Conservation (phyloP, 345 rosid genomes). For the Moricandia moricandioides region DNA sequence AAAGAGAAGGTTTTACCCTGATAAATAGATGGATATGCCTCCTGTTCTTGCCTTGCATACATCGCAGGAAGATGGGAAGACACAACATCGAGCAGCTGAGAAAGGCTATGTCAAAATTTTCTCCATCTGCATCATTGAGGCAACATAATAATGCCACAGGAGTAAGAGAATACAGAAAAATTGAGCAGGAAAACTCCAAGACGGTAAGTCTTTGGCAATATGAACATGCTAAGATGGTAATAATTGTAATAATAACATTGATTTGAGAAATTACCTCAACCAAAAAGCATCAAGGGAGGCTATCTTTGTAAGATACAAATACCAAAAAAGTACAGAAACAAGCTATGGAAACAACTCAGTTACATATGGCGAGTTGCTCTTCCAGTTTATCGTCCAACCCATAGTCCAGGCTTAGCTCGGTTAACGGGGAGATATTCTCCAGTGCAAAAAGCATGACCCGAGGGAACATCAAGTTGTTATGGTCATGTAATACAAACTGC, state of each 20-base stretch:
- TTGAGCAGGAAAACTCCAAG: not conserved
- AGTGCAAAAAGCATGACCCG: conserved; percentile 83
- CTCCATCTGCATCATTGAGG: not conserved
- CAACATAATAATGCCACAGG: not conserved
- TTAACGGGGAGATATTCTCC: conserved; percentile 80
- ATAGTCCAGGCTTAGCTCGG: conserved; percentile 85
- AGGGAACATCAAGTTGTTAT: conserved; percentile 76
- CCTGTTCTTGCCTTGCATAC: not conserved
- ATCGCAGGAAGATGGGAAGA: not conserved
- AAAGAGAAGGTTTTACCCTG: not conserved
- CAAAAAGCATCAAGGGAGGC: not conserved
- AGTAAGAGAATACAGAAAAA: not conserved
- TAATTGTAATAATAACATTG: not conserved
- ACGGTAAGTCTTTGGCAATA: not conserved
- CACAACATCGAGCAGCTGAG: too few relatives aligned
- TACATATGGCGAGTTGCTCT: conserved; percentile 63
- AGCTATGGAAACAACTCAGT: not conserved
- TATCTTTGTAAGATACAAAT: not conserved
- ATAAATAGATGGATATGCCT: conserved; percentile 1
- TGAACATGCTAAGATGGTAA: not conserved
- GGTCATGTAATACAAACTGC: conserved; percentile 75
- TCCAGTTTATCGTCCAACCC: conserved; percentile 71
- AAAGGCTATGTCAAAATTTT: too few relatives aligned
- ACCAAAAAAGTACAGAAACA: not conserved
- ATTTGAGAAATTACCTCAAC: conserved; percentile 14